Conservation (phyloP, 1,284 basidiomycete species). For the Coniferiporia weirii region DNA sequence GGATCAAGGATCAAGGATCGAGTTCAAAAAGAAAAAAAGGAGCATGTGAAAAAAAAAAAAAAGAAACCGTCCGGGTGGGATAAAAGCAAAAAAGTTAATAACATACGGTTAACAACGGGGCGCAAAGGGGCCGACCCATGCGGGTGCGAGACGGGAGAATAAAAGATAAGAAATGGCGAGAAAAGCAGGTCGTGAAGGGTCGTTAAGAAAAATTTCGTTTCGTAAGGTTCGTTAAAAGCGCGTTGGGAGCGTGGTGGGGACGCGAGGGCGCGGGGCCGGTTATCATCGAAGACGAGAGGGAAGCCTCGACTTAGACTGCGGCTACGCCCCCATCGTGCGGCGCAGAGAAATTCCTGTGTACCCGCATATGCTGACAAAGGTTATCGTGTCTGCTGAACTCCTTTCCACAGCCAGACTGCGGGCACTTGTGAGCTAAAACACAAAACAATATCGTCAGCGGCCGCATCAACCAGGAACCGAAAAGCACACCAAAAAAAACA, state of each 20-base stretch:
- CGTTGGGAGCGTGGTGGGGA: no score
- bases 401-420: constrained; percentile 72
- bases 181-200: not conserved
- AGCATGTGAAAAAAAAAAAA: not conserved
- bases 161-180: not conserved
- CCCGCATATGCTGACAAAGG: constrained; percentile 72
- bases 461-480: not conserved
- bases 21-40: not conserved
- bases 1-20: not conserved
- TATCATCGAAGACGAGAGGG: not conserved
- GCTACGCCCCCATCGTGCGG: constrained; percentile 16
- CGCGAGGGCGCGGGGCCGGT: no score
- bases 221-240: no score
- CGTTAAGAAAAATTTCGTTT: not conserved
- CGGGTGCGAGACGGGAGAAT: not conserved
- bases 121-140: no score
- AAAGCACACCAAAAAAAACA: constrained; percentile 1
- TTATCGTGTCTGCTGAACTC: constrained; percentile 85
- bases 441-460: not conserved
- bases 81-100: constrained; percentile 6
- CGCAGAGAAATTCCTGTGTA: constrained; percentile 53
- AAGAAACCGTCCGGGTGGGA: not conserved
- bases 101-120: constrained; percentile 1
- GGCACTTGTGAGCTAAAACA: constrained; percentile 65
- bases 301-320: not conserved